phyloP scores from a whole-genome alignment of 331 rosid genomes.

The Telfairia occidentalis region DNA sequence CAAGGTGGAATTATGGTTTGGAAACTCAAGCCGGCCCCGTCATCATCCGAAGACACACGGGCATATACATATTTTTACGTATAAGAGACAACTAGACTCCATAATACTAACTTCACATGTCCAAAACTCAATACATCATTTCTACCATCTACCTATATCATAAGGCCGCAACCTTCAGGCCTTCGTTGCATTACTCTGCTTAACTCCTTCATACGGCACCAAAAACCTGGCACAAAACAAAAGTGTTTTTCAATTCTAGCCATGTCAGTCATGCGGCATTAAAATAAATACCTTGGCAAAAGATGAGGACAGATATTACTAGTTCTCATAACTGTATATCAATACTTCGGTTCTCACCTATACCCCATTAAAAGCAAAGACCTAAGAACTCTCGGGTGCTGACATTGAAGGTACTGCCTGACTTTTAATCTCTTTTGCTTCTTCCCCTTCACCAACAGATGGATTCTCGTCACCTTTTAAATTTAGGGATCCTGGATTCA shows the following conservation, averaged over 20 bases:
- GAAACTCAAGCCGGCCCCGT: background rate
- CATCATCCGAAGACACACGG: constrained; percentile 7
- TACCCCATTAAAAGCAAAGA: constrained; percentile 17
- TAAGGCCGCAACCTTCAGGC: constrained; percentile 14
- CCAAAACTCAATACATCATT: constrained; percentile 49
- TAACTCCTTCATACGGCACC: background rate
- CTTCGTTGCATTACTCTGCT: background rate
- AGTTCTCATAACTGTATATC: background rate
- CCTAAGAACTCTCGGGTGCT: constrained; percentile 29
- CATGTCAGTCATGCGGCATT: background rate
- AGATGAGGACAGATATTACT: background rate
- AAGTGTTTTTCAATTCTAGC: background rate
- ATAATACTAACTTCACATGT: constrained; percentile 25
- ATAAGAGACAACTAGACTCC: constrained; percentile 23
- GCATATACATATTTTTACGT: constrained; percentile 29
- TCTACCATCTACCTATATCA: constrained; percentile 35
- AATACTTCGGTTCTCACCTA: background rate
- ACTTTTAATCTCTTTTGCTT: constrained; percentile 35
- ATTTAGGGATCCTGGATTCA: constrained; percentile 67
- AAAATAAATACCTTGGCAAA: background rate
- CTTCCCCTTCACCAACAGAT: constrained; percentile 37
- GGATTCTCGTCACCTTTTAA: constrained; percentile 53
- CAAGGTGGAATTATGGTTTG: constrained; percentile 26
- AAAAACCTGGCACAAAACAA: constrained; percentile 7
- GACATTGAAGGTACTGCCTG: constrained; percentile 23